A percentile compares a stretch with the other conserved stretches of the same genome.
Evolutionary conservation across 1,139 yeast genomes (phyloP).

Genomic region (Candida albicans): DNA sequence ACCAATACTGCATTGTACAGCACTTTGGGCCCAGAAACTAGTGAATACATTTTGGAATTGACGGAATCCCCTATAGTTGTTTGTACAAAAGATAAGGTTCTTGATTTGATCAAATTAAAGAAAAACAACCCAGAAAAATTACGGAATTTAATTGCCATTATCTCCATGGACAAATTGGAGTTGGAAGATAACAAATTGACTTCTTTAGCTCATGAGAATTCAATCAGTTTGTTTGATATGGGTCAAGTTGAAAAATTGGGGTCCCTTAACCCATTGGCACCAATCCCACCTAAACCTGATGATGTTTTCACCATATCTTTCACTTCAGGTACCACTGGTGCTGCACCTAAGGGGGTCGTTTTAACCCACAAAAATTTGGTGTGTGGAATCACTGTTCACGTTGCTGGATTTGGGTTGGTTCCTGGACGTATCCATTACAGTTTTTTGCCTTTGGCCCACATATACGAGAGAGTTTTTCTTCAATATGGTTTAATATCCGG

Average conservation of each 20-base stretch:
- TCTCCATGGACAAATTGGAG: constrained; percentile 42
- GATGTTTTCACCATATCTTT: constrained; percentile 65
- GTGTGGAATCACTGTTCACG: constrained; percentile 42
- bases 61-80: constrained; percentile 36
- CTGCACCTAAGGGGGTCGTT: constrained; percentile 71
- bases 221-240: constrained; percentile 43
- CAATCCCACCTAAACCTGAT: constrained; percentile 51
- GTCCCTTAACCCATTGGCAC: constrained; percentile 39
- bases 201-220: constrained; percentile 22
- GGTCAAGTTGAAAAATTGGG: constrained; percentile 58
- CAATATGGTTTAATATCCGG: constrained; percentile 27
- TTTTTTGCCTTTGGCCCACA: constrained; percentile 53
- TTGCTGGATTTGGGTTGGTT: constrained; percentile 15
- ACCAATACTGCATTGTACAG: constrained; percentile 41
- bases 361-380: constrained; percentile 53
- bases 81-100: constrained; percentile 33
- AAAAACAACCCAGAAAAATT: constrained; percentile 20
- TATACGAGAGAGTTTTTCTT: constrained; percentile 51
- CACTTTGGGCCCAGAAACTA: constrained; percentile 36
- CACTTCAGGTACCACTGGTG: constrained; percentile 76
- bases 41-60: constrained; percentile 31
- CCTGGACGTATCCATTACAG: constrained; percentile 15
- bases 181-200: constrained; percentile 14
- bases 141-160: constrained; percentile 28
- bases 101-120: constrained; percentile 26